A percentile compares a stretch with the other conserved stretches of the same genome.
Evolutionary conservation across 2,329 filamentous ascomycete genomes (phyloP).

Genomic region (Paraconiothyrium brasiliense): DNA sequence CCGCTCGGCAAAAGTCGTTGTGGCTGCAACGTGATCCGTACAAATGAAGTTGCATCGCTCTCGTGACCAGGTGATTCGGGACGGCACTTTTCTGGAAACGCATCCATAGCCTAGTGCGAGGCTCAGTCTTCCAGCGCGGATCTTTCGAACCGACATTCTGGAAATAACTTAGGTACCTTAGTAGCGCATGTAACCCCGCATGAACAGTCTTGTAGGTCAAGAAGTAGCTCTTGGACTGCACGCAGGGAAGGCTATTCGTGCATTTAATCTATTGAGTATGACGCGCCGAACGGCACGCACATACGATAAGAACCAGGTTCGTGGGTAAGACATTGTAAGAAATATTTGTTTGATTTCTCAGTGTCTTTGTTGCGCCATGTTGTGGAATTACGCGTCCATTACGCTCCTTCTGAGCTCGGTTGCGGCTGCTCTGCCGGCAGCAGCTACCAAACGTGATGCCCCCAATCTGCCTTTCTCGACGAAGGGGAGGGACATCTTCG

Average conservation of each 20-base stretch:
- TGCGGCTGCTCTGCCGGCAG: conserved; percentile 26
- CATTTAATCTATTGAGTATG: not conserved
- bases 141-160: not conserved
- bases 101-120: conserved; percentile 3
- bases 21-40: not conserved
- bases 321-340: not conserved
- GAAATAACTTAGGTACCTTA: not conserved
- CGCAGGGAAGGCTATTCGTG: not conserved
- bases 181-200: not conserved
- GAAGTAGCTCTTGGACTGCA: not conserved
- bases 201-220: not conserved
- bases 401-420: conserved; percentile 27
- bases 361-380: conserved; percentile 23
- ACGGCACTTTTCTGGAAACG: conserved; percentile 10
- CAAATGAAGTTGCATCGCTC: not conserved
- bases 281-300: not conserved
- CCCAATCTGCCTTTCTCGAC: conserved; percentile 40
- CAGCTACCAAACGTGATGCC: conserved; percentile 26
- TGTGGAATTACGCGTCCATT: conserved; percentile 19
- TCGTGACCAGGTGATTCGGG: not conserved
- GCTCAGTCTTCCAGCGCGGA: not conserved
- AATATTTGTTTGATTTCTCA: not conserved
- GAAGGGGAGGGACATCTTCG: conserved; percentile 45
- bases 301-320: conserved; percentile 4
- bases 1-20: conserved; percentile 4